Evolutionary conservation across 1,284 basidiomycete species (phyloP).

Genomic region (Coniophora puteana): DNA sequence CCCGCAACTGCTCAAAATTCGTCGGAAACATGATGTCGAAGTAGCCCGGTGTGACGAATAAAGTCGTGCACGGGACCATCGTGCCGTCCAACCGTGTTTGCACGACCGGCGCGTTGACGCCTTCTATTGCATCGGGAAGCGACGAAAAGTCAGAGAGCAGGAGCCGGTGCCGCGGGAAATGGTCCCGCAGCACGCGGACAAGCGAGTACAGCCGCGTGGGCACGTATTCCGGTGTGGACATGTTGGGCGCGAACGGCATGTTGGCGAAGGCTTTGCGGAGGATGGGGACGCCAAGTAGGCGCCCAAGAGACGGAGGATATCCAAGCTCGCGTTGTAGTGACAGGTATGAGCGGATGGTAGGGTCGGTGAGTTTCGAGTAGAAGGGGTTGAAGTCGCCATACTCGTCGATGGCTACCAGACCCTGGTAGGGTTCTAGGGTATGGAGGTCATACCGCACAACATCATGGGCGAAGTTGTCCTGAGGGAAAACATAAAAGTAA

Average conservation of each 20-base stretch:
- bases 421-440: conserved; percentile 82
- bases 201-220: conserved; percentile 91
- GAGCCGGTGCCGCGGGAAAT: conserved; percentile 90
- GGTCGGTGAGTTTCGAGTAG: conserved; percentile 85
- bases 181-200: conserved; percentile 74
- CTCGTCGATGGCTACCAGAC: conserved; percentile 77
- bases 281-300: conserved; percentile 47
- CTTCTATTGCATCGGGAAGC: conserved; percentile 84
- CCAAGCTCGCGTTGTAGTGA: conserved; percentile 55
- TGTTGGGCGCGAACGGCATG: conserved; percentile 89
- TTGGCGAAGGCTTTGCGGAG: conserved; percentile 62
- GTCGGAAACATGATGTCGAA: conserved; percentile 99
- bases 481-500: conserved; percentile 7
- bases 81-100: conserved; percentile 86
- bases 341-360: conserved; percentile 75
- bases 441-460: conserved; percentile 85
- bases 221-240: conserved; percentile 87
- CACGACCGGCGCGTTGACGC: conserved; percentile 90
- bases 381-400: conserved; percentile 84
- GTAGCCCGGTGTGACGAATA: conserved; percentile 92
- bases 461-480: conserved; percentile 99
- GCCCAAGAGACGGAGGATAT: conserved; percentile 53
- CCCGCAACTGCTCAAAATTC: conserved; percentile 79
- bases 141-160: conserved; percentile 91
- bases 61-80: conserved; percentile 87